These are phyloP conservation scores for Macroventuria anomochaeta DNA, from an alignment of 2,329 filamentous ascomycete genomes.

Conservation along the genomic window DNA sequence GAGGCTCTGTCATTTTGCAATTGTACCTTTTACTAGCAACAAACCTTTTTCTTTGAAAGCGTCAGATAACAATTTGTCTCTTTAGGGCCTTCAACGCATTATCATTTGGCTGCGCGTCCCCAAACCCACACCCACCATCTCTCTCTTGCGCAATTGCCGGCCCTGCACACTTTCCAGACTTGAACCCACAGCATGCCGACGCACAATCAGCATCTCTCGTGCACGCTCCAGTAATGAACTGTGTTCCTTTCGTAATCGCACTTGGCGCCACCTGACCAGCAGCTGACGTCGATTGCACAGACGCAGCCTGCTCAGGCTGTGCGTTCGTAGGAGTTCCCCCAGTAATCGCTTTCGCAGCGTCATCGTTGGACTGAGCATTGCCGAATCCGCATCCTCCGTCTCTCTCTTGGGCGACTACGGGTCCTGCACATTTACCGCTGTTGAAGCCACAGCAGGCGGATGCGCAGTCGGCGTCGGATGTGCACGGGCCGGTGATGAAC, in stretches of 20 bases:
- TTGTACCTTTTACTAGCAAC: too few species aligned
- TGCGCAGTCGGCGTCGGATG: not conserved
- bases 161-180: not conserved
- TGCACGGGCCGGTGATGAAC: slow-evolving; percentile 2
- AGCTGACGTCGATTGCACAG: too few species aligned
- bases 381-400: slow-evolving; percentile 1
- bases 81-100: too few species aligned
- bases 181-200: slow-evolving; percentile 1
- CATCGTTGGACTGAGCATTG: not conserved
- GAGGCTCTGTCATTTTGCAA: too few species aligned
- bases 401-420: slow-evolving; percentile 3
- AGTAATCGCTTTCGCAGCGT: not conserved
- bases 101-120: not conserved
- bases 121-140: not conserved
- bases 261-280: not conserved
- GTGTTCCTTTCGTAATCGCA: not conserved
- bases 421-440: not conserved
- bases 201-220: slow-evolving; percentile 1
- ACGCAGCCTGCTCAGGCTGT: too few species aligned
- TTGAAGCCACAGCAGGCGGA: slow-evolving; percentile 6
- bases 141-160: not conserved
- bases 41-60: too few species aligned
- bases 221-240: slow-evolving; percentile 2
- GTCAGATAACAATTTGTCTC: too few species aligned
- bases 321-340: not conserved